Evolutionary conservation across 73 alveolate species (phyloP), one percentile per base, ranked within the genome.

Genomic region (Paramecium octaurelia): DNA sequence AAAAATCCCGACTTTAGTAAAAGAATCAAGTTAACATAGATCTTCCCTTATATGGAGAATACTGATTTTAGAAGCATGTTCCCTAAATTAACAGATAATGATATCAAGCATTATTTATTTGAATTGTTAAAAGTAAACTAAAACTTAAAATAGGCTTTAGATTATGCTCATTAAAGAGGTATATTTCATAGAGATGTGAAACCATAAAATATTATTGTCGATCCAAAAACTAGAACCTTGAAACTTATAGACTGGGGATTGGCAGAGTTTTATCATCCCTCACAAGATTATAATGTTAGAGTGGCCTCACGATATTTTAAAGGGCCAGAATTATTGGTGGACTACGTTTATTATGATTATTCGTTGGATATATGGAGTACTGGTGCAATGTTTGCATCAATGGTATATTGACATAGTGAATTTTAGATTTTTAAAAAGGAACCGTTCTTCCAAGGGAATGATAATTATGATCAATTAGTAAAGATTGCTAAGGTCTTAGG

Each of bases 221-320:
- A 98, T 90, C 99, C 97, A 77, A 94, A 95, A 43, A 94, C 85
- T 54, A 95, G 95, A 94, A 92, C 93, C 70, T 92, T 98, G 71
- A 97, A 99, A 86, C 95, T 98, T 16, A 98, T 98, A 89, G 99
- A 98, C 93, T 98, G 99, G 99, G 99, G 99, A 7, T 96, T 98
- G 42, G 99, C 99, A 12, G 99, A 98, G 93, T 98, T 97, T 93
- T 98, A 97, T 91, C 98, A 96, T 71, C 98, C 98, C 7, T 97
- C 96, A n/a, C 90, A 96, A 31, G 99, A 98, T 92, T 98, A 97
- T 92, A 98, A 98, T 92, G 99, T 98, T 31, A 93, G 99, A 93
- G 98, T 98, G 12, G 99, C 99, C 18, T 96, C 99, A 8, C 89
- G 99, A 58, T 98, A 98, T 94, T 98, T 97, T 95, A 98, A 98